Conservation (phyloP, 2,329 filamentous ascomycete species). For the Whalleya microplaca region DNA sequence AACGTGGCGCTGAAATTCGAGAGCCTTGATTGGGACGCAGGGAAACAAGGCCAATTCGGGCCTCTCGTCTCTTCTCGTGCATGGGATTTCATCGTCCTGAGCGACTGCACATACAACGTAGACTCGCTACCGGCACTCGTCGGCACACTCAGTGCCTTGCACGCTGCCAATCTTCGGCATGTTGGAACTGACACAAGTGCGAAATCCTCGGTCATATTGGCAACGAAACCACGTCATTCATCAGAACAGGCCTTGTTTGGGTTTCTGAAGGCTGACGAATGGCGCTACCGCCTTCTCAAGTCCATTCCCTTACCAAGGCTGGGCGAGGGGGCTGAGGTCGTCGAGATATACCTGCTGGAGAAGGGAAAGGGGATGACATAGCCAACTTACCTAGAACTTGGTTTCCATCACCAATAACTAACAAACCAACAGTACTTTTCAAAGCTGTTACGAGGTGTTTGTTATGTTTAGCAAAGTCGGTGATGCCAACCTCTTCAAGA, state of each 20-base stretch:
- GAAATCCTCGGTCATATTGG: conserved; percentile 52
- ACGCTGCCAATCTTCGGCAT: conserved; percentile 39
- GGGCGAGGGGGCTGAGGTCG: conserved; percentile 46
- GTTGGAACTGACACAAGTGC: not conserved
- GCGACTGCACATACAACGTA: conserved; percentile 65
- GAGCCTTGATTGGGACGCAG: conserved; percentile 61
- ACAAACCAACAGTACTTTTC: too few relatives aligned
- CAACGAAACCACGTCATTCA: conserved; percentile 59
- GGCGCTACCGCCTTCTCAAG: conserved; percentile 47
- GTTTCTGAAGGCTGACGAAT: conserved; percentile 49
- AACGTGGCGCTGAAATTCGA: conserved; percentile 48
- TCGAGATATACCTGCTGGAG: conserved; percentile 58
- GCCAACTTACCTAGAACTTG: too few relatives aligned
- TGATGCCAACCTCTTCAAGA: too few relatives aligned
- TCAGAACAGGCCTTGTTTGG: conserved; percentile 55
- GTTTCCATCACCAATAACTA: too few relatives aligned
- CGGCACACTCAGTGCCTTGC: conserved; percentile 55
- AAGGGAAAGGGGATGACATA: conserved; percentile 30
- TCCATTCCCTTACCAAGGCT: conserved; percentile 51
- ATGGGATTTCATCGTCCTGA: conserved; percentile 60
- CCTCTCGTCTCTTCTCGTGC: conserved; percentile 39
- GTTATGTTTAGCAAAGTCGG: too few relatives aligned
- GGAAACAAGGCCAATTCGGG: conserved; percentile 49
- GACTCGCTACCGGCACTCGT: conserved; percentile 59
- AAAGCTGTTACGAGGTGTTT: too few relatives aligned